These are phyloP conservation scores for Cronartium ribicola DNA, from an alignment of 1,284 basidiomycete genomes.

Conservation along the genomic window DNA sequence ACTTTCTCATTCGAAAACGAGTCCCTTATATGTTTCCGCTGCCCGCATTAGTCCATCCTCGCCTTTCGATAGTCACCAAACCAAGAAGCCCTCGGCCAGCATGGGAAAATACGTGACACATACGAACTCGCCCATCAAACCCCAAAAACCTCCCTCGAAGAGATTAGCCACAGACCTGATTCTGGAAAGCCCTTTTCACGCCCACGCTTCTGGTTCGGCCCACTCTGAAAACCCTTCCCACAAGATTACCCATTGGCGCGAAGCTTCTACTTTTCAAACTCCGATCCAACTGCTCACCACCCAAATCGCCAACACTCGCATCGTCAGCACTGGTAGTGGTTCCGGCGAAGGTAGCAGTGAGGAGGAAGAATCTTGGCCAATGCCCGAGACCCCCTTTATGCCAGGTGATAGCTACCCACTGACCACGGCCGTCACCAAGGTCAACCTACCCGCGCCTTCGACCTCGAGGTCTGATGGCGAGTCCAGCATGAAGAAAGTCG, in stretches of 20 bases:
- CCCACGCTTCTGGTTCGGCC: neutral
- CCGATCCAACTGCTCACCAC: neutral
- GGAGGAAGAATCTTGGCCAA: conserved; percentile 39
- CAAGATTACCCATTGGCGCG: neutral
- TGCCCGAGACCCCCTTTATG: conserved; percentile 37
- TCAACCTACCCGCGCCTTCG: neutral
- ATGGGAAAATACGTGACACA: neutral
- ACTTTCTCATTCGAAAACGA: neutral
- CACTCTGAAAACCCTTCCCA: neutral
- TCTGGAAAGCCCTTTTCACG: neutral
- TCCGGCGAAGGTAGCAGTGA: conserved; percentile 38
- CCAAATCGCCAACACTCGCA: neutral
- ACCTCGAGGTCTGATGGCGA: too few species aligned
- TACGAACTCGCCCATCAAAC: neutral
- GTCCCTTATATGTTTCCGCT: conserved; percentile 3
- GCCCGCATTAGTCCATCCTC: neutral
- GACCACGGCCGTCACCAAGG: neutral
- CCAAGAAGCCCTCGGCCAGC: neutral
- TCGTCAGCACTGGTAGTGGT: conserved; percentile 2
- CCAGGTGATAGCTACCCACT: conserved; percentile 22
- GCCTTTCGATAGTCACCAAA: conserved; percentile 1
- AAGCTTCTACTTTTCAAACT: conserved; percentile 5
- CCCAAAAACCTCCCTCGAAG: neutral
- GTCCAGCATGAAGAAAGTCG: neutral
- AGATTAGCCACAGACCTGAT: neutral